Evolutionary conservation across 192 early-diverging fungal genomes (phyloP), one percentile per base, ranked within the genome.

Genomic region (Coemansia sp.): DNA sequence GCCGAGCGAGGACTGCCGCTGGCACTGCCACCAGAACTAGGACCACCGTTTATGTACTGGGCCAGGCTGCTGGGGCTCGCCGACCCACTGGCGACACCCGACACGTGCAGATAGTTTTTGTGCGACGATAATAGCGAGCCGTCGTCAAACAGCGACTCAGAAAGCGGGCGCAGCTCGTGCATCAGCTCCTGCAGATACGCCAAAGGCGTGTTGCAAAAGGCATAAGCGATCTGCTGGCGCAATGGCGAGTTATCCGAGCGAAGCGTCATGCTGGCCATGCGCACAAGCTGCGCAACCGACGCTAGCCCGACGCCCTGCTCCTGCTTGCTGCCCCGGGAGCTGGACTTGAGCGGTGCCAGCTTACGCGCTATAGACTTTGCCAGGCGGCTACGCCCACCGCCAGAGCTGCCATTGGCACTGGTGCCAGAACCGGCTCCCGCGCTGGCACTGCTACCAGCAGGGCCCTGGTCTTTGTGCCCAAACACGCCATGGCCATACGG

Each of bases 351-450:
- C 18, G 81, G 81, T 0, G 81, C 81, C 58, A 83, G 67, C 55
- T 78, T 78, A 14, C 81, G 75, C 6, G 81, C 81, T 45, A 83
- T 76, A 2, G 81, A 75, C 51, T 83, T 83, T 34, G 81, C 81
- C 66, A 83, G 61, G 20, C 81, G 65, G 53, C 75, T 83, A 20
- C 77, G 77, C 5, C 68, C 53, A 35, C 67, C 63, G 33, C 67
- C 67, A 4, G 34, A 12, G 14, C 64, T 43, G 17, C 67, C 52
- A 18, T 33, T 62, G 37, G 28, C 28, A 34, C 22, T 18, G 41
- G 22, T 2, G 18, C 34, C 14, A 14, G 28, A 12, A 60, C 52
- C 36, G 32, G 62, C 53, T 17, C 65, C 61, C 52, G 41, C 35
- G 45, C 39, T 18, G 32, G 34, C 37, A 54, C 28, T 64, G 36